Percentiles rank a stretch among this genome's conserved stretches.
Conservation (phyloP, 306 rosid species). For the Quercus bicolor region DNA sequence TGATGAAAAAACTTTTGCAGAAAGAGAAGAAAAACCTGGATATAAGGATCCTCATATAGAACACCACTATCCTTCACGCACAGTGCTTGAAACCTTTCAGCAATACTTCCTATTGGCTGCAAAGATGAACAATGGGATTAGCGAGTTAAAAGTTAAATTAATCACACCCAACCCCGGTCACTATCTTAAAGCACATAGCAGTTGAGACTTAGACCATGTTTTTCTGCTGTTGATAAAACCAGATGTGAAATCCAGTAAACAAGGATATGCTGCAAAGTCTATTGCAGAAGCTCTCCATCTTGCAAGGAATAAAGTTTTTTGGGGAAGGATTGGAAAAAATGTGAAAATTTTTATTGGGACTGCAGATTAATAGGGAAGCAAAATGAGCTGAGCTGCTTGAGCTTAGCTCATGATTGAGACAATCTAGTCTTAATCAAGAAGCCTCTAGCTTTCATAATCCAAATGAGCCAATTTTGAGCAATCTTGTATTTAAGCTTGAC, state of each 20-base stretch:
- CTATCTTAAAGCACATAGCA: constrained; percentile 23
- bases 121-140: constrained; percentile 21
- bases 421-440: background rate
- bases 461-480: background rate
- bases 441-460: background rate
- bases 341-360: background rate
- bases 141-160: background rate
- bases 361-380: background rate
- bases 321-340: background rate
- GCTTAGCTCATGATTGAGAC: background rate
- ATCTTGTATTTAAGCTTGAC: background rate
- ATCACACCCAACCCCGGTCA: background rate
- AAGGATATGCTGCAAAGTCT: constrained; percentile 1
- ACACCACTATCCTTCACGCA: constrained; percentile 98
- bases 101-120: constrained; percentile 95
- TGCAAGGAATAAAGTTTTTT: background rate
- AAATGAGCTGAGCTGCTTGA: background rate
- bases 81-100: constrained; percentile 88
- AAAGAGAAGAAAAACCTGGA: constrained; percentile 61
- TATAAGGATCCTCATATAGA: constrained; percentile 92
- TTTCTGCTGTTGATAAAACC: constrained; percentile 21
- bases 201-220: background rate
- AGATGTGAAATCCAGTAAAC: constrained; percentile 8
- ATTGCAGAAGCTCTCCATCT: background rate
- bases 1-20: background rate